These are phyloP conservation scores for Neocucurbitaria cava DNA, from an alignment of 2,329 filamentous ascomycete genomes.

Conservation along the genomic window DNA sequence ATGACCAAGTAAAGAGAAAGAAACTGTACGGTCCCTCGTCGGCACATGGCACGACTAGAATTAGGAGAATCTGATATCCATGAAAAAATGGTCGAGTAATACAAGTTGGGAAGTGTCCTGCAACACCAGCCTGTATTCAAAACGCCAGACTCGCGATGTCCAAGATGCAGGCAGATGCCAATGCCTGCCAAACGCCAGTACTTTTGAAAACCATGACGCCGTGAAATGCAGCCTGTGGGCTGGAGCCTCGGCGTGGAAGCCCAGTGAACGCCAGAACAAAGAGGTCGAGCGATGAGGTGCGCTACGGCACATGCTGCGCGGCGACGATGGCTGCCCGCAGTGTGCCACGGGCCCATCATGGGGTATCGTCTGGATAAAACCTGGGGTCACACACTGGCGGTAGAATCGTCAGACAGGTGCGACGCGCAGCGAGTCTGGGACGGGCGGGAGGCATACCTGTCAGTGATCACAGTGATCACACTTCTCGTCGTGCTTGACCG, in stretches of 20 bases:
- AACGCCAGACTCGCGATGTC: slow-evolving; percentile 48
- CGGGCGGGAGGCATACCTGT: slow-evolving; percentile 40
- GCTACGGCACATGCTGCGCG: slow-evolving; percentile 33
- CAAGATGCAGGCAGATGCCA: slow-evolving; percentile 33
- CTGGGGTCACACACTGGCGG: slow-evolving; percentile 34
- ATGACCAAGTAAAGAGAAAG: slow-evolving; percentile 28
- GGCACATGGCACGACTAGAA: slow-evolving; percentile 25
- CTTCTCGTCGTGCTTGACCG: slow-evolving; percentile 57
- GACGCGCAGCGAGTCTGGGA: slow-evolving; percentile 15
- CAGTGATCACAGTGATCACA: slow-evolving; percentile 56
- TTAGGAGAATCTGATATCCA: slow-evolving; percentile 29
- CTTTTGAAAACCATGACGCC: slow-evolving; percentile 50
- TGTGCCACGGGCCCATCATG: slow-evolving; percentile 42
- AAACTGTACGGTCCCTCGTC: slow-evolving; percentile 12
- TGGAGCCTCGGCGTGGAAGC: slow-evolving; percentile 24
- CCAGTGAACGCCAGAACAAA: slow-evolving; percentile 27
- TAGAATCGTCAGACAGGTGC: slow-evolving; percentile 37
- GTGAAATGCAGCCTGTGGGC: slow-evolving; percentile 49
- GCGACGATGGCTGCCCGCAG: slow-evolving; percentile 31
- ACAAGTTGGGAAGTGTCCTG: slow-evolving; percentile 42
- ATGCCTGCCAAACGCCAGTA: slow-evolving; percentile 50
- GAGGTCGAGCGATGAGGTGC: slow-evolving; percentile 28
- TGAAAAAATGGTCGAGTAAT: slow-evolving; percentile 30
- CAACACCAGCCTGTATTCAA: slow-evolving; percentile 46
- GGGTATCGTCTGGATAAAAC: slow-evolving; percentile 43